Base-by-base conservation (phyloP, 192 early-diverging fungal genomes). In the Funneliformis geosporum region DNA sequence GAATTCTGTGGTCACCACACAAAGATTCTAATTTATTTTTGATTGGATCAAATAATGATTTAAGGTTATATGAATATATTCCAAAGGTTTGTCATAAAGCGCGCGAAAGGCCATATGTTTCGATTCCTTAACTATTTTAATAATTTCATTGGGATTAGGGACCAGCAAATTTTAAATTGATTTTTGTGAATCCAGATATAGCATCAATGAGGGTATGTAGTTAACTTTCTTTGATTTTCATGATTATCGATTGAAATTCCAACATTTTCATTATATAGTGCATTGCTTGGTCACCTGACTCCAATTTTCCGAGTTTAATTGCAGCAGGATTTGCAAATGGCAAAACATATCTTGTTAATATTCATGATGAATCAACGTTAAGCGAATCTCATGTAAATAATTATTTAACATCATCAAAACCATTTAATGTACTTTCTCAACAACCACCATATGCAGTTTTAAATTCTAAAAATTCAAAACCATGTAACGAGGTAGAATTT, bases 401-500 rank as follows among this genome's bases (percentile, higher is more conserved):
- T 76, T 80, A 25, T 80, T 76, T 7, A 80, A 64, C 44, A 21
- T 38, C 43, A 16, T 28, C 62, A 39, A n/a, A 33, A n/a, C 14
- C 55, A 42, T 18, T 18, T n/a, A 16, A 79, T 10, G 73, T 80
- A 0, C 33, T 33, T 33, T 82, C 76, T 64, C 80, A 81, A 60
- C 83, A 82, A 50, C 62, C 76, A 43, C 72, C 80, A 1, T 87
- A 89, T 78, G 84, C 85, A 23, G 76, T 78, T 5, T 79, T 91
- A n/a, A 83, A 80, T 55, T 85, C 84, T 16, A 84, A 83, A 25
- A 87, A 89, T 78, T 84, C 87, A 12, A 84, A 93, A 55, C 84
- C 91, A 0, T 94, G 93, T 78, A 93, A 92, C 81, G 87, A 91
- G 46, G 92, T 95, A 6, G 81, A 89, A 12, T 95, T 94, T 81